These are phyloP conservation scores for Collariella sp. DNA, from an alignment of 495 filamentous ascomycete species.

Conservation along the genomic window DNA sequence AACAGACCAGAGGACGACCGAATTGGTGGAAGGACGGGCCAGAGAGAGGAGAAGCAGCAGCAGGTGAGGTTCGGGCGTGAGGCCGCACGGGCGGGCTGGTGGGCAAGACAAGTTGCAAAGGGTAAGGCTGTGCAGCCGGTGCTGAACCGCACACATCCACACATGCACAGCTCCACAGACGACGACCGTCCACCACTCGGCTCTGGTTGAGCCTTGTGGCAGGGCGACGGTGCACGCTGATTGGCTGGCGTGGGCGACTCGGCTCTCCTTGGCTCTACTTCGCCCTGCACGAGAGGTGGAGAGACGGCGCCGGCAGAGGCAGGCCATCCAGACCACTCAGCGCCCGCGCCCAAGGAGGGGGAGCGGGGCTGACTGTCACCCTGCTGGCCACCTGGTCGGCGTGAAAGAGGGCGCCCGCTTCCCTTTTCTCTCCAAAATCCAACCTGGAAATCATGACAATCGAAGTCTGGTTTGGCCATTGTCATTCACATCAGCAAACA, in stretches of 20 bases:
- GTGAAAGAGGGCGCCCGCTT: too few relatives aligned
- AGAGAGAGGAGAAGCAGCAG: constrained; percentile 1
- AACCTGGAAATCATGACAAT: too few relatives aligned
- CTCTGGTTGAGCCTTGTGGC: constrained; percentile 32
- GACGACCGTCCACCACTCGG: constrained; percentile 14
- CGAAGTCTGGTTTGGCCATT: too few relatives aligned
- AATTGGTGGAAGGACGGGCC: constrained; percentile 4
- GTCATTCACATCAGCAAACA: too few relatives aligned
- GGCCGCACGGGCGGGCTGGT: constrained; percentile 11
- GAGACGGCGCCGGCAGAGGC: constrained; percentile 4
- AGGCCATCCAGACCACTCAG: too few relatives aligned
- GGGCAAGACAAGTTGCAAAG: constrained; percentile 6
- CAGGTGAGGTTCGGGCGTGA: constrained; percentile 17
- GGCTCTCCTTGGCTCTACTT: constrained; percentile 10
- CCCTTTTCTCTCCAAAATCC: too few relatives aligned
- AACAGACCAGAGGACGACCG: not conserved
- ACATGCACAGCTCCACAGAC: too few relatives aligned
- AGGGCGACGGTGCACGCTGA: constrained; percentile 13
- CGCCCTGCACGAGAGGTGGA: not conserved
- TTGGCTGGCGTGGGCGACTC: constrained; percentile 15
- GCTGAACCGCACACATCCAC: not conserved
- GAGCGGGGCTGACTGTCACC: constrained; percentile 17
- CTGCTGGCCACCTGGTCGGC: constrained; percentile 19
- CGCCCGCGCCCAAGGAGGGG: too few relatives aligned
- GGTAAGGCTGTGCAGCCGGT: constrained; percentile 29